Conservation (phyloP, 2,329 filamentous ascomycete species). For the Amauroascus niger region DNA sequence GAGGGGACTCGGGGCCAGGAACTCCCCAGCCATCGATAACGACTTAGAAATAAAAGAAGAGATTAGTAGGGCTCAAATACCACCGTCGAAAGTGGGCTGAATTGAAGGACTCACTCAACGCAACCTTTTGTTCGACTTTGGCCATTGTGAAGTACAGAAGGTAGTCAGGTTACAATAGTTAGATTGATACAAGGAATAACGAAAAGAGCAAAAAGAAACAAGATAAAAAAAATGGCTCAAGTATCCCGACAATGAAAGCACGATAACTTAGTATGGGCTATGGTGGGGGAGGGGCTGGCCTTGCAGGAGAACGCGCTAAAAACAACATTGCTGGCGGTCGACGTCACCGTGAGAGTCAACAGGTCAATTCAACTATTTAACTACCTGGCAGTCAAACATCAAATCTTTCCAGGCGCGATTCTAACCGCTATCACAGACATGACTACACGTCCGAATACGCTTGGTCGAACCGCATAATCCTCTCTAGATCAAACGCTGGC, state of each 20-base stretch:
- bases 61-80: slow-evolving; percentile 15
- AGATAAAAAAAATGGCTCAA: slow-evolving; percentile 1
- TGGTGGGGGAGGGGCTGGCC: slow-evolving; percentile 12
- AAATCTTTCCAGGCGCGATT: too few species aligned
- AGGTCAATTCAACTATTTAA: too few species aligned
- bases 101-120: slow-evolving; percentile 49
- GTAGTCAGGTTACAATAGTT: slow-evolving; percentile 3
- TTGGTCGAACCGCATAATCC: neutral
- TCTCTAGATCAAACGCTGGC: neutral
- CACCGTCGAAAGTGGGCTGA: slow-evolving; percentile 12
- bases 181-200: neutral
- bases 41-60: slow-evolving; percentile 50
- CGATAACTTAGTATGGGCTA: neutral
- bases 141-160: slow-evolving; percentile 45
- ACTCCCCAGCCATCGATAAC: slow-evolving; percentile 99
- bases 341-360: slow-evolving; percentile 8
- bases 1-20: slow-evolving; percentile 66
- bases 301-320: neutral
- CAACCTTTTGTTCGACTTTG: slow-evolving; percentile 59
- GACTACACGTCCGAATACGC: too few species aligned
- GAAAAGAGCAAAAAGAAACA: neutral
- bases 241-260: neutral
- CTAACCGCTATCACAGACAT: neutral
- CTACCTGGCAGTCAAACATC: too few species aligned
- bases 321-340: neutral